Evolutionary conservation across 2,329 filamentous ascomycete species (phyloP), one percentile per base, ranked within the genome.

Genomic region (Aureobasidium sp.): DNA sequence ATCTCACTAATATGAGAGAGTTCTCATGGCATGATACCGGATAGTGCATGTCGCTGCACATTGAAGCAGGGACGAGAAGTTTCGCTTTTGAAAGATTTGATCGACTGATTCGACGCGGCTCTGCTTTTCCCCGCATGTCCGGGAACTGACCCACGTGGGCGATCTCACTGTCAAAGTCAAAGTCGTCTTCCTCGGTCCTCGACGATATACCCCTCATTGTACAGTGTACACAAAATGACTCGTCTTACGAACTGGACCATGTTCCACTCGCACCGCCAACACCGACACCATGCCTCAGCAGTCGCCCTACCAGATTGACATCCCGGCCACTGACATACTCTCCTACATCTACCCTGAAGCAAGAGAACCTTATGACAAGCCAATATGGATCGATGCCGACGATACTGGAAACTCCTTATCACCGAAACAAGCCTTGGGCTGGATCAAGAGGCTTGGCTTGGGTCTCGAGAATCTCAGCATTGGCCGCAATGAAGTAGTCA

Each of bases 311-410:
- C 74, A 75, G 27, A 70, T 82, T 62, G 73, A 78, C 65, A 76
- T 81, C 37, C 78, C 79, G 11, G 68, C 75, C 63, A 78, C 72
- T 58, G 79, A 79, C 68, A 68, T 77, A 56, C 68, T 76, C 3
- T 69, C 67, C 53, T 74, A 71, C 57, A 67, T 77, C 56, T 77
- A 74, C 63, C 74, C 74, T 1, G 53, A 69, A 19, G 66, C 66
- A 45, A 61, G 70, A 59, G 60, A 67, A 17, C 69, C 72, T 22
- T 76, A 78, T 35, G 71, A 79, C 57, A 73, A 78, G 40, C 79
- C 81, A 7, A 70, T 83, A 63, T 85, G 81, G 81, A 75, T 81
- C 58, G 79, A 85, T 68, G 76, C 79, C 44, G 75, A 75, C 60
- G 72, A 82, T 53, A 70, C 77, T 3, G 60, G 58, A 8, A 72